Evolutionary conservation across 441 rosid species (phyloP).

Genomic region (Isatis lusitanica): DNA sequence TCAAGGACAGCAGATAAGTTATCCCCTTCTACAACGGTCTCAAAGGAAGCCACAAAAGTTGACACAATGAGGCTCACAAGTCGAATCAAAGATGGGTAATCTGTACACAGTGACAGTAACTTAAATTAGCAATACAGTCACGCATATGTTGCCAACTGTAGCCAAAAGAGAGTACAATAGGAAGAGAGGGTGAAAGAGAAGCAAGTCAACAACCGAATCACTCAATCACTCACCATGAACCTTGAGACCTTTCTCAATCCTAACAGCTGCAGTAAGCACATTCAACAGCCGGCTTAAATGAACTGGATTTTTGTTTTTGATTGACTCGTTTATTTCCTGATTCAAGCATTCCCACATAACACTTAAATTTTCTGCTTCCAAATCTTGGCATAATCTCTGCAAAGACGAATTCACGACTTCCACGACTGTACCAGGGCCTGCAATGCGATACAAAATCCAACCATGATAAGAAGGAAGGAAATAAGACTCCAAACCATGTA

Average conservation of each 20-base stretch:
- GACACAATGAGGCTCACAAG: slow-evolving; percentile 48
- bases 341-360: slow-evolving; percentile 64
- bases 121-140: slow-evolving; percentile 13
- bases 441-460: slow-evolving; percentile 21
- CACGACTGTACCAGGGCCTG: slow-evolving; percentile 62
- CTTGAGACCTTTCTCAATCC: slow-evolving; percentile 46
- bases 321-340: slow-evolving; percentile 48
- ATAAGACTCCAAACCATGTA: not conserved
- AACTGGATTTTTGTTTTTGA: slow-evolving; percentile 33
- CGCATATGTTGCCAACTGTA: slow-evolving; percentile 2
- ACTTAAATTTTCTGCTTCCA: slow-evolving; percentile 54
- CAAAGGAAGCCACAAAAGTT: slow-evolving; percentile 44
- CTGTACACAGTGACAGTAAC: slow-evolving; percentile 45
- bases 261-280: slow-evolving; percentile 56
- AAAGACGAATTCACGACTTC: slow-evolving; percentile 66
- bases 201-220: slow-evolving; percentile 13
- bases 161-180: slow-evolving; percentile 25
- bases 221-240: slow-evolving; percentile 73
- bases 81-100: slow-evolving; percentile 58
- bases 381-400: slow-evolving; percentile 63
- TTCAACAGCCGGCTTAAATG: slow-evolving; percentile 60
- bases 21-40: slow-evolving; percentile 40
- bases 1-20: slow-evolving; percentile 51
- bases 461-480: slow-evolving; percentile 14
- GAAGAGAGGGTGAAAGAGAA: slow-evolving; percentile 9